Percentiles rank a stretch among this genome's conserved stretches.
These are phyloP conservation scores for Rosa persica DNA, from an alignment of 306 rosid species.

Conservation along the genomic window DNA sequence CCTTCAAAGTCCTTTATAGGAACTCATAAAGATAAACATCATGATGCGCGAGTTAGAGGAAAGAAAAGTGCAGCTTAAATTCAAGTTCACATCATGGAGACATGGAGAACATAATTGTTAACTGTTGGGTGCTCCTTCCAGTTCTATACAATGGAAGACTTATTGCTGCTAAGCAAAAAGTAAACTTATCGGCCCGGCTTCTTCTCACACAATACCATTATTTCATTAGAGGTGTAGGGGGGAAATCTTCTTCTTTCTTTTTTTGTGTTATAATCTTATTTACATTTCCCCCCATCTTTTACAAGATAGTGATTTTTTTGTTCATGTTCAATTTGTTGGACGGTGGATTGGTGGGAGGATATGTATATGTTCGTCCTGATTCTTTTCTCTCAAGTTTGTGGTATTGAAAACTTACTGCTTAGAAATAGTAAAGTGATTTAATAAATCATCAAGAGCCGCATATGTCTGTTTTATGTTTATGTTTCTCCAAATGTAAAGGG, in stretches of 20 bases:
- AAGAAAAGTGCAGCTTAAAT: slow-evolving; percentile 48
- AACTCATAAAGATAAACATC: slow-evolving; percentile 35
- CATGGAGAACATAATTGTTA: slow-evolving; percentile 25
- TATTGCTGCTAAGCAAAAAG: slow-evolving; percentile 23
- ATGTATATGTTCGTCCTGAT: slow-evolving; percentile 49
- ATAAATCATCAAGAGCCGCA: slow-evolving; percentile 16
- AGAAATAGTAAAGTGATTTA: slow-evolving; percentile 18
- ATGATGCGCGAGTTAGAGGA: slow-evolving; percentile 51
- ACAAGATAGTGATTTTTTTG: slow-evolving; percentile 12
- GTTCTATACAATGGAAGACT: slow-evolving; percentile 20
- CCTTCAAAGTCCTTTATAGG: slow-evolving; percentile 40
- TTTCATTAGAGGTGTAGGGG: slow-evolving; percentile 34
- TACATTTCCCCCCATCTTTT: slow-evolving; percentile 32
- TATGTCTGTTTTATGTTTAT: neutral
- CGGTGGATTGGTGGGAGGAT: slow-evolving; percentile 32
- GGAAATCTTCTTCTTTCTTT: slow-evolving; percentile 1
- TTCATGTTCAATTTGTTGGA: slow-evolving; percentile 40
- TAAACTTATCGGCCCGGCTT: slow-evolving; percentile 18
- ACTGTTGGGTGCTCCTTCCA: slow-evolving; percentile 23
- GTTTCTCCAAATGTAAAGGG: neutral
- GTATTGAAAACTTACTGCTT: slow-evolving; percentile 37
- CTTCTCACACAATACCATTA: slow-evolving; percentile 35
- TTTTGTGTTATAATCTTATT: slow-evolving; percentile 20
- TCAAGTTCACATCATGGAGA: slow-evolving; percentile 22
- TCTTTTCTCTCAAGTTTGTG: slow-evolving; percentile 32